Conservation (phyloP, 768 basidiomycete species). For the Tephrocybe sp. region DNA sequence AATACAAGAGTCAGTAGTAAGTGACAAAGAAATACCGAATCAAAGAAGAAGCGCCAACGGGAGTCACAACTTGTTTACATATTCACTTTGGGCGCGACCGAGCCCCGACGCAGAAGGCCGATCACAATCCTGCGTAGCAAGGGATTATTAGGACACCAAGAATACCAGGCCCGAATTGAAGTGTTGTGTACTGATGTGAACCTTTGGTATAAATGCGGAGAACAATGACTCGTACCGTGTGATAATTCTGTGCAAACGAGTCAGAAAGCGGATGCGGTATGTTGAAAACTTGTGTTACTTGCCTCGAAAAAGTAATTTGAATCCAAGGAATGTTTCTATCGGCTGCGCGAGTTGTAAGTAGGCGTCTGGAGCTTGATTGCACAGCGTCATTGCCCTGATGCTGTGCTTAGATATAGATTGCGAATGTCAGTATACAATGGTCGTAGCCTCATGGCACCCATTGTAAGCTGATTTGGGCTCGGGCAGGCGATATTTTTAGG, state of each 20-base stretch:
- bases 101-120: neutral
- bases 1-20: constrained; percentile 4
- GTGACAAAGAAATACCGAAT: neutral
- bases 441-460: constrained; percentile 4
- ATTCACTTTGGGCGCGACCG: neutral
- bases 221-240: constrained; percentile 16
- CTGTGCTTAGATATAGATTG: constrained; percentile 5
- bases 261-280: constrained; percentile 10
- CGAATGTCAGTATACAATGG: constrained; percentile 1
- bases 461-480: constrained; percentile 3
- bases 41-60: neutral
- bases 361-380: constrained; percentile 5
- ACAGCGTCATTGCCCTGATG: neutral
- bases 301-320: constrained; percentile 8
- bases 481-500: constrained; percentile 2
- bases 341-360: neutral
- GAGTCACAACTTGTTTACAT: neutral
- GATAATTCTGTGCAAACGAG: constrained; percentile 14
- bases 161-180: constrained; percentile 7
- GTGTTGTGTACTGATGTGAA: constrained; percentile 10
- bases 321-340: constrained; percentile 8
- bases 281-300: constrained; percentile 6
- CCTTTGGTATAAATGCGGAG: constrained; percentile 8
- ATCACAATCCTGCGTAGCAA: no score
- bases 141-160: no score